Evolutionary conservation across 2,329 filamentous ascomycete genomes (phyloP).

Genomic region (Scorias spongiosa): DNA sequence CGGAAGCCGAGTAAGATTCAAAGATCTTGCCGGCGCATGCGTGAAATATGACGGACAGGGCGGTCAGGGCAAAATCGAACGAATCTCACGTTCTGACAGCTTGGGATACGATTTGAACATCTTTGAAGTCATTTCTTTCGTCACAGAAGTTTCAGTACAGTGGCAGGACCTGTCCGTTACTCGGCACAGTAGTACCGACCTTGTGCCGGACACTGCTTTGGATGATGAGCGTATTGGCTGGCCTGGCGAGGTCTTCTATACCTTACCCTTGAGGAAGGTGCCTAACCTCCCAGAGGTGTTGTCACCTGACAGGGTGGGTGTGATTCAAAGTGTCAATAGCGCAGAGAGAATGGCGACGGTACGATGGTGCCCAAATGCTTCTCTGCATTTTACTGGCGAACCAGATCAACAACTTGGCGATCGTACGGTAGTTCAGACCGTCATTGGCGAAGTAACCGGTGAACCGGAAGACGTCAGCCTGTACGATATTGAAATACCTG

Average conservation of each 20-base stretch:
- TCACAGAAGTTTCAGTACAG: constrained; percentile 36
- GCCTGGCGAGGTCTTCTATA: constrained; percentile 36
- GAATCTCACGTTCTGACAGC: constrained; percentile 31
- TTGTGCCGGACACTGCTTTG: constrained; percentile 36
- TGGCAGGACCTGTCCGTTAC: constrained; percentile 44
- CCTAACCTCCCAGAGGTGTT: constrained; percentile 5
- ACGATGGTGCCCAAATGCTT: constrained; percentile 38
- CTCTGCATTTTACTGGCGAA: constrained; percentile 41
- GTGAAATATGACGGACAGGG: constrained; percentile 34
- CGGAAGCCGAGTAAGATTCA: constrained; percentile 35
- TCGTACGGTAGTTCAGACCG: constrained; percentile 7
- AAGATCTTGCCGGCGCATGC: constrained; percentile 34
- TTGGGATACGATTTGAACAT: constrained; percentile 45
- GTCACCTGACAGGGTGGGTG: constrained; percentile 35
- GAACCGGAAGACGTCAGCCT: constrained; percentile 38
- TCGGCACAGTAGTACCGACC: constrained; percentile 26
- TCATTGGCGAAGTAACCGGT: constrained; percentile 7
- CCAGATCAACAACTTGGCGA: constrained; percentile 28
- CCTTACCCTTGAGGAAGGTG: constrained; percentile 9
- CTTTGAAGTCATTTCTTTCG: constrained; percentile 35
- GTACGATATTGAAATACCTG: constrained; percentile 40
- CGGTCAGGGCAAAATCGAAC: constrained; percentile 26
- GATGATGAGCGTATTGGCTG: constrained; percentile 42
- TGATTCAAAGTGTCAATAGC: constrained; percentile 41
- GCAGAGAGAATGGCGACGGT: constrained; percentile 41